Conservation (phyloP, 1,139 yeast genomes). For the Petasospora rhodanensis region DNA sequence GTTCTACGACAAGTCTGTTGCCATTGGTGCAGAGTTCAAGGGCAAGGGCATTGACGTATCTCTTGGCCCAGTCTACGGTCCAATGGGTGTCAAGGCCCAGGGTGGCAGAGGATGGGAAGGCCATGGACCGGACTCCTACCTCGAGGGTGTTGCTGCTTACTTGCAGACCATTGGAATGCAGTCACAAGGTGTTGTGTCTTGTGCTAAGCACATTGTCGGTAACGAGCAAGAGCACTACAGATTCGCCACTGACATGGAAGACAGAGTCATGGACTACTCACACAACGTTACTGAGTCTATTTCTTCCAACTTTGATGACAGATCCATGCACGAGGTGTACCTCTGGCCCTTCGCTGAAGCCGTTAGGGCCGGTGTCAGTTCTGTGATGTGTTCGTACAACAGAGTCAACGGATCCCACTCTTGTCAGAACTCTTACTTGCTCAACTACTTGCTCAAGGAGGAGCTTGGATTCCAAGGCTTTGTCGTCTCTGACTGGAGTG, state of each 20-base stretch:
- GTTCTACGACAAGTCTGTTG: conserved; percentile 36
- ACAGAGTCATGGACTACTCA: conserved; percentile 33
- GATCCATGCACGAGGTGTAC: conserved; percentile 56
- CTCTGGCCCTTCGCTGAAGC: conserved; percentile 56
- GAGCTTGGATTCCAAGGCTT: conserved; percentile 58
- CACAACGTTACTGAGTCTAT: conserved; percentile 32
- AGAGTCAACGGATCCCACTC: conserved; percentile 52
- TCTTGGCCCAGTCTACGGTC: conserved; percentile 52
- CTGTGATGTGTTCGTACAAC: conserved; percentile 55
- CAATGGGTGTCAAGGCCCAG: conserved; percentile 48
- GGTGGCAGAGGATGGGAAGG: conserved; percentile 61
- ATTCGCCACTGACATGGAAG: conserved; percentile 42
- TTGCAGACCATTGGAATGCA: conserved; percentile 49
- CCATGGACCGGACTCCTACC: conserved; percentile 53
- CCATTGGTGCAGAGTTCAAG: conserved; percentile 45
- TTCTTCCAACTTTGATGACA: conserved; percentile 46
- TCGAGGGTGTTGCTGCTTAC: conserved; percentile 48
- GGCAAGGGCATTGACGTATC: conserved; percentile 51
- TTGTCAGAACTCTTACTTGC: conserved; percentile 44
- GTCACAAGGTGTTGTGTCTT: conserved; percentile 43
- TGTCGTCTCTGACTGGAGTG: conserved; percentile 58
- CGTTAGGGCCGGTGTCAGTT: conserved; percentile 40
- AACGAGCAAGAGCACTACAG: conserved; percentile 56
- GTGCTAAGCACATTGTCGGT: conserved; percentile 53
- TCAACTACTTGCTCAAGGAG: conserved; percentile 40